Evolutionary conservation across 176 grass and related monocot genomes (phyloP).

Genomic region (Triticum timopheevii): DNA sequence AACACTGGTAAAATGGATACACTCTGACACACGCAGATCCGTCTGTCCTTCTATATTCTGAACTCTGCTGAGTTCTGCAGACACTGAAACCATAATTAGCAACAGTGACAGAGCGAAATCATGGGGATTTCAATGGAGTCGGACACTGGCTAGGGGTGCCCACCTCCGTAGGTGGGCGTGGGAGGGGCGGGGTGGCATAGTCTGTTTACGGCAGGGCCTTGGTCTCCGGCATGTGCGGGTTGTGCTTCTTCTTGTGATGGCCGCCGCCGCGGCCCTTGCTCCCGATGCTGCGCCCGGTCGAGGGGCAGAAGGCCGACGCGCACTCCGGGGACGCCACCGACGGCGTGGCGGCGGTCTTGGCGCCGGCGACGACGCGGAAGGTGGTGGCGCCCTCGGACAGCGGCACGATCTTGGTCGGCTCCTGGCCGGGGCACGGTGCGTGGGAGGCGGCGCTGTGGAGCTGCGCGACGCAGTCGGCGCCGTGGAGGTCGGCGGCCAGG

Average conservation of each 20-base stretch:
- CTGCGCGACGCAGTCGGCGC: constrained; percentile 31
- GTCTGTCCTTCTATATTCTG: too few relatives aligned
- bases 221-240: not conserved
- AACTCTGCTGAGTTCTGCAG: too few relatives aligned
- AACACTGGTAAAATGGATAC: too few relatives aligned
- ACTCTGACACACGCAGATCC: too few relatives aligned
- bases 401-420: constrained; percentile 9
- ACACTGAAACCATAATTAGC: not conserved
- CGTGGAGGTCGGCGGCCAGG: not conserved
- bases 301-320: not conserved
- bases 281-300: not conserved
- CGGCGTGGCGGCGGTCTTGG: not conserved
- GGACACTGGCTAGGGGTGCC: too few relatives aligned
- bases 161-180: not conserved
- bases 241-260: not conserved
- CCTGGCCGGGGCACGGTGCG: constrained; percentile 16
- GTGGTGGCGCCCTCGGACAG: not conserved
- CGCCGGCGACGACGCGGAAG: constrained; percentile 16
- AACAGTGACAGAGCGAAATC: not conserved
- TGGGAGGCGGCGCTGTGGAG: constrained; percentile 13
- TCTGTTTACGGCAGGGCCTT: not conserved
- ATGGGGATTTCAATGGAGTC: not conserved
- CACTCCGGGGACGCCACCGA: not conserved
- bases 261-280: not conserved
- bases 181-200: not conserved